A percentile compares a stretch with the other conserved stretches of the same genome.
Conservation (phyloP, 2,329 filamentous ascomycete species). For the Acarospora socialis region DNA sequence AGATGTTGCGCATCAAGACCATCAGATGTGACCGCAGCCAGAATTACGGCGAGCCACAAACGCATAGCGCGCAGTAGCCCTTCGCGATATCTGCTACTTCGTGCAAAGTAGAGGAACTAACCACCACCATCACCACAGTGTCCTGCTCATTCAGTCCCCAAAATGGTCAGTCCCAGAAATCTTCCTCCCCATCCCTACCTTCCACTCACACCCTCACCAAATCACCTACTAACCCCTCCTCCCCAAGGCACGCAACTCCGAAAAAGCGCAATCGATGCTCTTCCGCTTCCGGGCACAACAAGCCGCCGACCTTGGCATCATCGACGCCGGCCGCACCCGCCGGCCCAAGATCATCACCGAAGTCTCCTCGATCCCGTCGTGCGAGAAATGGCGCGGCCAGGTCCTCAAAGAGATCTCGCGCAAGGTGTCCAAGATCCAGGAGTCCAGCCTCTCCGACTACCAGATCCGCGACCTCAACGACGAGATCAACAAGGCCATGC, state of each 20-base stretch:
- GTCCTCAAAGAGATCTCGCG: conserved; percentile 94
- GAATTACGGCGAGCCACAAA: too few relatives aligned
- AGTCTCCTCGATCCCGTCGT: conserved; percentile 66
- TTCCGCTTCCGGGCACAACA: conserved; percentile 98
- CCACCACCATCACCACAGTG: too few relatives aligned
- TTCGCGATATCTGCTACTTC: too few relatives aligned
- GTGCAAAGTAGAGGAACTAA: too few relatives aligned
- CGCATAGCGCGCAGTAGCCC: too few relatives aligned
- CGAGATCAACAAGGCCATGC: conserved; percentile 98
- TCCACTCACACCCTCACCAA: too few relatives aligned
- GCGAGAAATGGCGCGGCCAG: conserved; percentile 97
- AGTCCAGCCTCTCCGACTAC: conserved; percentile 79
- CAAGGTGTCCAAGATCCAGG: conserved; percentile 93
- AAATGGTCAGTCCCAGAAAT: too few relatives aligned
- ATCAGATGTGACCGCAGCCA: too few relatives aligned
- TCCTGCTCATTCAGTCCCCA: too few relatives aligned
- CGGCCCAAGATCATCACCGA: conserved; percentile 85
- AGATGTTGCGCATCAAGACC: too few relatives aligned
- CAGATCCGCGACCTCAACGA: conserved; percentile 97
- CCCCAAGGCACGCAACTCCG: conserved; percentile 94
- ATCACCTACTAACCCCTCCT: too few relatives aligned
- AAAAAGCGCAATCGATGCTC: conserved; percentile 99
- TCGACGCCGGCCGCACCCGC: conserved; percentile 78
- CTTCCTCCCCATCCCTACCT: too few relatives aligned
- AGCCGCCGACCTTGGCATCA: conserved; percentile 88